Evolutionary conservation across 164 flowering plant species (phyloP), one percentile per base, ranked within the genome.

Genomic region (Aristolochia californica): DNA sequence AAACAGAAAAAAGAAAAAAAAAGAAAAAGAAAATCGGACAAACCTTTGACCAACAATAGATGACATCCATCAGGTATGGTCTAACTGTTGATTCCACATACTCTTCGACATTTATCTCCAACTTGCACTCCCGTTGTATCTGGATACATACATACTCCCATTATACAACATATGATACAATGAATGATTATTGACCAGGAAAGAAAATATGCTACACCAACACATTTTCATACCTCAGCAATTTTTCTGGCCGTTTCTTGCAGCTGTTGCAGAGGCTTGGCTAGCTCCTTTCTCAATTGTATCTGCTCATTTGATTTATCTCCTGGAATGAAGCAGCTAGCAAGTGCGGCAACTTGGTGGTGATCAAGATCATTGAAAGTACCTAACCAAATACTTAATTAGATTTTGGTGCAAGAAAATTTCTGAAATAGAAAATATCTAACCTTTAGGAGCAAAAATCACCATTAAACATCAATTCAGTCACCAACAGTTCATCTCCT

Each of bases 401-500:
- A 56, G 53, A 55, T 13, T 59, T 60, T 26, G 48, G 28, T 44
- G 22, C 10, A 5, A 1, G 25, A 48, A n/a, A 48, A 27, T 38
- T 58, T 21, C 58, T 12, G 14, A 23, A n/a, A n/a, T 5, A 49
- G 20, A 12, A n/a, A 26, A 27, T 5, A 26, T 22, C 9, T 16
- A 10, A 24, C 5, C n/a, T 8, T 12, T 15, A 23, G 26, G 7
- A 60, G 20, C 17, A 1, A 43, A 10, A 9, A 25, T 78, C 58
- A 94, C 99, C 97, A 74, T 94, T 90, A 62, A 94, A 94, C 99
- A 94, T 94, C 64, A 94, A 67, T 62, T 94, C 99, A 20, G 99
- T 94, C 26, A 94, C 93, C 70, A 94, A 93, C 45, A 90, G 88
- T 68, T 94, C 97, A 78, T 94, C 99, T 61, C 96, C 99, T 15